Base-by-base conservation (phyloP, 441 rosid genomes). In the Hura crepitans region DNA sequence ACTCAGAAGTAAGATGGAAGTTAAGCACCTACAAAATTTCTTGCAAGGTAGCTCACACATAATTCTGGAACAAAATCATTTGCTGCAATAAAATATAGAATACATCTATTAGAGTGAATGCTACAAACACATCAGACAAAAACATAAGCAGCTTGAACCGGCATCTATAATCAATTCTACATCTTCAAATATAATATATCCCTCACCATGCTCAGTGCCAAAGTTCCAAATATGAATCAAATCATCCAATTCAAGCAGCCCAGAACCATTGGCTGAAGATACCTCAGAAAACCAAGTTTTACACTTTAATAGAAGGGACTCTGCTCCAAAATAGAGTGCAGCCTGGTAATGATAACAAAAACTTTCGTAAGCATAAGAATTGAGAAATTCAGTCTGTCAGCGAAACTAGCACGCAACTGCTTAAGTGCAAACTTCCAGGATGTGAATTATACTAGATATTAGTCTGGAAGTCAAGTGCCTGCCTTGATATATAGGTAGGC, bases 301-400 rank as follows among this genome's bases (percentile, higher is more conserved):
- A 77, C 92, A 87, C 73, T 75, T 80, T 62, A 57, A 60, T 50
- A 90, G 83, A 78, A 90, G 95, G 65, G 45, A 72, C 72, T 86
- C 91, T 51, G 79, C 90, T 13, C 98, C 98, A 78, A 88, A 92
- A 80, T 79, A 92, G 74, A 92, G 90, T 14, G 95, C 90, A 77
- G 78, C 88, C 95, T 90, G 79, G 25, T 70, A 59, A 68, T 11
- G 11, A 28, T 61, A 71, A 1, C n/a, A 15, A 57, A 63, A 28
- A 70, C 31, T 69, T 69, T 53, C 59, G 54, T 13, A 50, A 23
- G 46, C 47, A n/a, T 31, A 28, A 70, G 30, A 60, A 20, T 8
- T 20, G 14, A 8, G 25, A 28, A 14, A 18, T 28, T 27, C 30
- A n/a, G 30, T 2, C 42, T 8, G 39, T 51, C 28, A 27, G 39